Percentiles rank a stretch among this genome's conserved stretches.
These are phyloP conservation scores for Alternaria sp. DNA, from an alignment of 2,329 filamentous ascomycete species.

Conservation along the genomic window DNA sequence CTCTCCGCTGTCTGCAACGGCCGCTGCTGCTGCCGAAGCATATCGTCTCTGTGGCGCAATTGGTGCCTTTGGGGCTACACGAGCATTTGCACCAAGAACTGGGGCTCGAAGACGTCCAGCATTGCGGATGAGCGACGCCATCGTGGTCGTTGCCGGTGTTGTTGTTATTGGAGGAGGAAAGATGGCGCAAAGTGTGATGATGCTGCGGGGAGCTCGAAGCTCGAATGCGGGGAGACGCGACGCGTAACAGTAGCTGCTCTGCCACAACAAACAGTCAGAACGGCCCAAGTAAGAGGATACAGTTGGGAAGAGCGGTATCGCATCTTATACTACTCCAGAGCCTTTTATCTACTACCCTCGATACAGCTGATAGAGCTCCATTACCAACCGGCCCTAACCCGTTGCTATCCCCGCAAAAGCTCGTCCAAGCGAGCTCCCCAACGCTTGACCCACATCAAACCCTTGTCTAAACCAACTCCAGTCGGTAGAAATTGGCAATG, in stretches of 20 bases:
- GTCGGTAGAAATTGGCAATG: conserved; percentile 9
- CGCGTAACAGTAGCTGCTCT: neutral
- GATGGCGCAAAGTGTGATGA: neutral
- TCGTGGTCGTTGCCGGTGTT: conserved; percentile 18
- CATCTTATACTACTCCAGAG: conserved; percentile 15
- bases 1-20: conserved; percentile 47
- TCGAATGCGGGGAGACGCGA: conserved; percentile 4
- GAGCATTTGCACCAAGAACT: conserved; percentile 26
- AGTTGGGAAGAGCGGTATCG: neutral
- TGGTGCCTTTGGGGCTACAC: conserved; percentile 26
- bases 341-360: conserved; percentile 15
- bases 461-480: conserved; percentile 16
- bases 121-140: conserved; percentile 46
- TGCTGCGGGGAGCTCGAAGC: neutral
- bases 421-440: conserved; percentile 22
- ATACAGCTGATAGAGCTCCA: conserved; percentile 16
- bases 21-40: conserved; percentile 44
- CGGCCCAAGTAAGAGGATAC: neutral
- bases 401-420: conserved; percentile 30
- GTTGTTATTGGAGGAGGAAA: neutral
- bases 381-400: conserved; percentile 21
- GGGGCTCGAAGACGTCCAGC: conserved; percentile 31
- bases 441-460: conserved; percentile 13
- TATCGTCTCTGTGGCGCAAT: conserved; percentile 36
- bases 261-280: neutral